Conservation (phyloP, 306 rosid genomes). For the Fagus crenata region DNA sequence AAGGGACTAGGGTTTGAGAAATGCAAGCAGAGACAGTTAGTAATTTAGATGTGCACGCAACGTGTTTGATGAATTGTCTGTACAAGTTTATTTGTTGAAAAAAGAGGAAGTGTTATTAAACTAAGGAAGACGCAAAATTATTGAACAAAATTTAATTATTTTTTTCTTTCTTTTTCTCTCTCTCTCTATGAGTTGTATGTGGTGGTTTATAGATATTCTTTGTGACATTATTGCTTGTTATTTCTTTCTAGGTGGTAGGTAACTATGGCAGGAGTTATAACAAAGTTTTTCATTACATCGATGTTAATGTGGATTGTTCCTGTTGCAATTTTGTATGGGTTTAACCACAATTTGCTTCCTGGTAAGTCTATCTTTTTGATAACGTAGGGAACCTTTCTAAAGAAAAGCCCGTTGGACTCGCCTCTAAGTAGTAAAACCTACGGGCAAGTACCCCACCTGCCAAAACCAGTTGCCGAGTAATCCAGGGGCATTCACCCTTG, state of each 20-base stretch:
- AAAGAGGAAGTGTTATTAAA: not conserved
- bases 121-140: not conserved
- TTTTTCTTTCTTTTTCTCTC: not conserved
- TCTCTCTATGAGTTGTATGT: not conserved
- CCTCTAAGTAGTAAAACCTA: no score
- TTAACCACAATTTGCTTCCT: slow-evolving; percentile 71
- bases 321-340: slow-evolving; percentile 64
- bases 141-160: not conserved
- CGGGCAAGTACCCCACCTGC: no score
- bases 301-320: slow-evolving; percentile 76
- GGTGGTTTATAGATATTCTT: not conserved
- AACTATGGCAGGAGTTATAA: slow-evolving; percentile 57
- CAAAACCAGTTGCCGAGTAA: no score
- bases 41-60: not conserved
- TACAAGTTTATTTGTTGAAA: not conserved
- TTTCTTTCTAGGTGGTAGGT: slow-evolving; percentile 36
- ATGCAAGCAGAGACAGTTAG: no score
- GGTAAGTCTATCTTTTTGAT: slow-evolving; percentile 40
- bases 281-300: slow-evolving; percentile 69
- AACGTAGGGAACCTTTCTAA: no score
- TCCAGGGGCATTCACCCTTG: no score
- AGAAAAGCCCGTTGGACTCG: no score
- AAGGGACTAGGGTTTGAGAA: no score
- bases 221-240: not conserved
- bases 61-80: not conserved